Percentiles rank a stretch among this genome's conserved stretches.
These are phyloP conservation scores for Podila clonocystis DNA, from an alignment of 192 early-diverging fungal genomes.

Conservation along the genomic window DNA sequence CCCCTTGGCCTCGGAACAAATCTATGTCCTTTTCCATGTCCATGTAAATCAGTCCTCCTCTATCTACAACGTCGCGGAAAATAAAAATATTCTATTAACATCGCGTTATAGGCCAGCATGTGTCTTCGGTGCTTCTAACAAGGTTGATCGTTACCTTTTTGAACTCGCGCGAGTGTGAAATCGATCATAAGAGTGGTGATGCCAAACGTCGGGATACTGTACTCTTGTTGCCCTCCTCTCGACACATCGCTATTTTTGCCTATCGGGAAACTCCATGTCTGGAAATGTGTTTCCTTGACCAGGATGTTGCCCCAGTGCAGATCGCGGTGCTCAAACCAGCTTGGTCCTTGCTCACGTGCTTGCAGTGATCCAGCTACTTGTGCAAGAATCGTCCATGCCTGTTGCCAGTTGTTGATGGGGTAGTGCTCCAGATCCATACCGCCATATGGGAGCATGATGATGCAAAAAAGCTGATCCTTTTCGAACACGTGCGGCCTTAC, in stretches of 20 bases:
- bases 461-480: conserved; percentile 74
- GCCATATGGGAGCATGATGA: conserved; percentile 78
- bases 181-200: conserved; percentile 76
- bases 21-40: conserved; percentile 41
- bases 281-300: conserved; percentile 52
- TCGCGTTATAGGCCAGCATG: background rate
- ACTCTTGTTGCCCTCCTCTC: background rate
- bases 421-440: conserved; percentile 78
- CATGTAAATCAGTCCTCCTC: conserved; percentile 42
- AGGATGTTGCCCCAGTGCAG: conserved; percentile 82
- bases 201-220: conserved; percentile 64
- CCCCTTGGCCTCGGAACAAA: conserved; percentile 55
- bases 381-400: conserved; percentile 71
- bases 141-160: conserved; percentile 30
- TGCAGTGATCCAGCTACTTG: conserved; percentile 73
- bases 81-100: background rate
- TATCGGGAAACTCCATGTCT: background rate
- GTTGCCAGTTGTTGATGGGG: conserved; percentile 63
- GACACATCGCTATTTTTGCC: background rate
- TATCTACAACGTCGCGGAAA: conserved; percentile 1
- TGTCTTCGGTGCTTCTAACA: background rate
- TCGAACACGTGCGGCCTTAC: conserved; percentile 75
- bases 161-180: conserved; percentile 74
- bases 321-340: conserved; percentile 74
- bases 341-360: conserved; percentile 59